Conservation (phyloP, 1,284 basidiomycete species). For the Jaminaea rosea region DNA sequence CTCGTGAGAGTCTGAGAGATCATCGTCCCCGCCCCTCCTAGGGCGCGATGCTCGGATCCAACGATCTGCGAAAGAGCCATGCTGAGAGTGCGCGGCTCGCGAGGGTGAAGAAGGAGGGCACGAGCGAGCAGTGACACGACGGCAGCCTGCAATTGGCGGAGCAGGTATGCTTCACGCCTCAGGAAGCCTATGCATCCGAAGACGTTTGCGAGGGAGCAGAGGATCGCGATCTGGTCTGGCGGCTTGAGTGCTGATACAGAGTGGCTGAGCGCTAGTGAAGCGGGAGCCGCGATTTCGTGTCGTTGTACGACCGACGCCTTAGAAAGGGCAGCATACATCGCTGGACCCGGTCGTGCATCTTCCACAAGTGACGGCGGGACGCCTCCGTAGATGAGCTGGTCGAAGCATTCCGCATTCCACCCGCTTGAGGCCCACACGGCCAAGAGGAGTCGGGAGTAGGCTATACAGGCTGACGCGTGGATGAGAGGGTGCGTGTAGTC, state of each 20-base stretch:
- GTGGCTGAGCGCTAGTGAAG: conserved; percentile 26
- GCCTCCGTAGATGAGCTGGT: conserved; percentile 44
- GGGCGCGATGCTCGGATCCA: background rate
- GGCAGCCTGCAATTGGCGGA: conserved; percentile 30
- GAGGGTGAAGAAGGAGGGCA: background rate
- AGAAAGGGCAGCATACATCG: conserved; percentile 25
- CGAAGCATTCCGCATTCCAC: conserved; percentile 44
- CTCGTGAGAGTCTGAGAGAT: conserved; percentile 18
- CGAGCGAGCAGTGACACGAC: conserved; percentile 23
- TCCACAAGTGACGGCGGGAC: conserved; percentile 36
- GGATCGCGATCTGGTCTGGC: conserved; percentile 34
- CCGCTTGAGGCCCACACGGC: conserved; percentile 41
- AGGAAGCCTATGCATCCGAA: conserved; percentile 39
- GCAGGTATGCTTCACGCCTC: conserved; percentile 31
- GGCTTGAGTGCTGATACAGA: conserved; percentile 34
- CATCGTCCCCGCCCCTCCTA: background rate
- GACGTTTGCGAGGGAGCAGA: conserved; percentile 28
- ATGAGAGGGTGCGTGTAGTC: conserved; percentile 45
- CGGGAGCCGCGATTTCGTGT: conserved; percentile 37
- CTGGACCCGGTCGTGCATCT: conserved; percentile 17
- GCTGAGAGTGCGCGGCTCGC: background rate
- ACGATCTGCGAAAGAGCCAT: background rate
- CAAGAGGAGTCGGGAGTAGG: conserved; percentile 40
- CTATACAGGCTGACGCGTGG: conserved; percentile 36
- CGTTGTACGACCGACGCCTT: conserved; percentile 26